Evolutionary conservation across 345 rosid genomes (phyloP), one percentile per base, ranked within the genome.

Genomic region (Corchorus capsularis): DNA sequence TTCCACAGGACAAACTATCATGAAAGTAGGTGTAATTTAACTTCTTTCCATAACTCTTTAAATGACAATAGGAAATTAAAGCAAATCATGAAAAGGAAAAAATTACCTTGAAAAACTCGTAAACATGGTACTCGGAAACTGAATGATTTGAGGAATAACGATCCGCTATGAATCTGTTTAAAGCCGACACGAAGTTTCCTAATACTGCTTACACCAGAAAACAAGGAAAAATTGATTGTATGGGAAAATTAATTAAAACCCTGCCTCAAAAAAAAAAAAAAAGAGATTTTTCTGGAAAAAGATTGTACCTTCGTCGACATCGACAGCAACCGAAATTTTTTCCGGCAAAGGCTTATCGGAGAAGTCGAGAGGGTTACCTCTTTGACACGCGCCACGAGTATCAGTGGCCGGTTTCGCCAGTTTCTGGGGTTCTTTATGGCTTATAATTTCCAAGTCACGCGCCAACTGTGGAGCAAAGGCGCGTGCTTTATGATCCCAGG

Each of bases 141-240:
- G 94, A 89, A 81, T 88, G 96, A 78, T 82, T 87, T 4, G 63
- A 78, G 45, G 90, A 86, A 79, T 92, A 96, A 49, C 90, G 98
- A 75, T 93, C 99, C 0, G 94, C 94, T 80, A 96, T 92, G 79
- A 93, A 96, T 82, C 82, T 88, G 81, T 96, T 96, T 79, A 96
- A 89, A 70, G 98, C 98, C 49, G 99, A 93, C 61, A 96, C 89
- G 75, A 96, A 96, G 87, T 90, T 93, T 72, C 99, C 99, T 59
- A 96, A 86, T 72, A 96, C 99, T 96, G 94, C 79, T 35, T 41
- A 71, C 59, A 76, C 78, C 61, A 76, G 54, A 45, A 68, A 74
- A 49, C 47, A 61, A 69, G 61, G 53, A 16, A 20, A 49, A 75
- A 17, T 63, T 73, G 79, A 5, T 39, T 50, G 62, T 65, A 41